Evolutionary conservation across 768 basidiomycete genomes (phyloP).

Genomic region (Rhodotorula taiwanensis): DNA sequence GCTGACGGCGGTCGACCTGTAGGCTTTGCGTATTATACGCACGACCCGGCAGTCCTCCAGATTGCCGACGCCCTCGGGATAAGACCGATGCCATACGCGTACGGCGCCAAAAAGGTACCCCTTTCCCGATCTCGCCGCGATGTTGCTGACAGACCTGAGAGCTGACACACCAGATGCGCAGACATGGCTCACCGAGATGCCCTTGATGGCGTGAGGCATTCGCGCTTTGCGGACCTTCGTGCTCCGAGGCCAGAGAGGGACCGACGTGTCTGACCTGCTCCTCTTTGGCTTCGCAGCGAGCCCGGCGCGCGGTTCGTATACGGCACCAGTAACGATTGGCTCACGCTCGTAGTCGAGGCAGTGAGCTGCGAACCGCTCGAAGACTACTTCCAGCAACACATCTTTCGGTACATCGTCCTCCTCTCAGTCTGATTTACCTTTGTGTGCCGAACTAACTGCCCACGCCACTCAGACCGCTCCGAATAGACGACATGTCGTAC

Average conservation of each 20-base stretch:
- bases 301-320: conserved; percentile 28
- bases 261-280: no score
- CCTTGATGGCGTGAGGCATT: background rate
- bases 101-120: no score
- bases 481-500: conserved; percentile 39
- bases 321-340: conserved; percentile 41
- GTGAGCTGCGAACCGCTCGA: conserved; percentile 40
- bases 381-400: conserved; percentile 42
- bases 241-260: background rate
- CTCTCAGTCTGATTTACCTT: background rate
- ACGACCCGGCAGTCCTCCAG: background rate
- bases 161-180: no score
- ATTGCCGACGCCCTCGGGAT: background rate
- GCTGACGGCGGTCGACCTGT: no score
- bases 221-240: no score
- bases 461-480: conserved; percentile 39
- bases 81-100: background rate
- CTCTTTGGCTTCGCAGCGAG: background rate
- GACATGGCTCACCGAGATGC: background rate
- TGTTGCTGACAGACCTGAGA: no score
- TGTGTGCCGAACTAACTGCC: no score
- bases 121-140: no score
- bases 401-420: conserved; percentile 35
- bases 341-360: conserved; percentile 40
- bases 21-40: conserved; percentile 1